Evolutionary conservation across 2,329 filamentous ascomycete species (phyloP), one percentile per base, ranked within the genome.

Genomic region (Colletotrichum simmondsii): DNA sequence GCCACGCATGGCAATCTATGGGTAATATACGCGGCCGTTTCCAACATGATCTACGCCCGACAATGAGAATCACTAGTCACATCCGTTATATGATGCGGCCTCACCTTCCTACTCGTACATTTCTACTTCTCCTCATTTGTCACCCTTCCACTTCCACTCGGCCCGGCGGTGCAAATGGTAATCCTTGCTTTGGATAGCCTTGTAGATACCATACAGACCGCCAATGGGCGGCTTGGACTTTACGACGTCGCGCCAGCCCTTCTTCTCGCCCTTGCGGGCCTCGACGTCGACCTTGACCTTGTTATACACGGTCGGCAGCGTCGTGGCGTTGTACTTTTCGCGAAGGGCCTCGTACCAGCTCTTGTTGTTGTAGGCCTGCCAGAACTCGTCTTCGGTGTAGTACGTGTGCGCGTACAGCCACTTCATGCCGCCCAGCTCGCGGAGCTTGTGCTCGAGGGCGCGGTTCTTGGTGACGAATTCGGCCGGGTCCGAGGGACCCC

Each of bases 351-450:
- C 88, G 79, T 95, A 94, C 87, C 87, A 90, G 24, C 79, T 77
- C 56, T 84, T 81, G 68, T 85, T 86, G 79, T 85, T 86, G 79
- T 94, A 94, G 64, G 91, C 85, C 42, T 83, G 77, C 91, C 92
- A 94, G 82, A 94, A 95, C 78, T 93, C 90, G 0, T 87, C 83
- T 78, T 93, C 89, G n/a, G 89, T 87, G 81, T 97, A 97, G 83
- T 95, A 97, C 0, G 94, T 93, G 78, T 96, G 93, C 3, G 94
- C 94, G 81, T 97, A 97, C 14, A 97, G 85, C 93, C 94, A 97
- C 84, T 97, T 97, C 85, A 93, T 90, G 2, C 94, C 95, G 59
- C 92, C 91, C 1, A 97, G 87, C 75, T 90, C 87, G 60, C 85
- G 85, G 4, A 95, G 88, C 78, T 93, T 92, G 24, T 85, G 83